A percentile compares a stretch with the other conserved stretches of the same genome.
phyloP scores from a whole-genome alignment of 805 yeast species.

The Candida khao-thaluensis region DNA sequence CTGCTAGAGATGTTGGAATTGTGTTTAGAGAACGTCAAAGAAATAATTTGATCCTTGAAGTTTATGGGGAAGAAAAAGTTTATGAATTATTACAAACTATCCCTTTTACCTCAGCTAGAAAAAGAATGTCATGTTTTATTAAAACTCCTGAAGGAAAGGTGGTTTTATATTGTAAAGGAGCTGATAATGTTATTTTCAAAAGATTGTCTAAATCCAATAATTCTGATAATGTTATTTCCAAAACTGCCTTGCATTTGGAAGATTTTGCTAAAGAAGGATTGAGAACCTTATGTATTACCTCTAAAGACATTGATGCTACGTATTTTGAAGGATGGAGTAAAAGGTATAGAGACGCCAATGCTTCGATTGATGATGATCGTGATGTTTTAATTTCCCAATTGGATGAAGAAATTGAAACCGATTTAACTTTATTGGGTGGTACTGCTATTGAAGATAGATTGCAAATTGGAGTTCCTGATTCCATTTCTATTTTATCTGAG shows the following conservation, averaged over 20 bases:
- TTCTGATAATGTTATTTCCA: slow-evolving; percentile 45
- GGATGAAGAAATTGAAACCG: slow-evolving; percentile 59
- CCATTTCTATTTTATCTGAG: slow-evolving; percentile 60
- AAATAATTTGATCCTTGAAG: slow-evolving; percentile 41
- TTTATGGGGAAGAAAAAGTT: slow-evolving; percentile 45
- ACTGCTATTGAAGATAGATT: slow-evolving; percentile 81
- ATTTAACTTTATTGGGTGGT: slow-evolving; percentile 63
- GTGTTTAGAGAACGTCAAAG: slow-evolving; percentile 56
- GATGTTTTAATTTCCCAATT: slow-evolving; percentile 55
- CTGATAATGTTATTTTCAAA: slow-evolving; percentile 65
- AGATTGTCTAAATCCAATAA: slow-evolving; percentile 32
- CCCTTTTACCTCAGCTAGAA: slow-evolving; percentile 69
- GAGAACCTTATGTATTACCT: slow-evolving; percentile 72
- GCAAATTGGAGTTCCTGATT: slow-evolving; percentile 75
- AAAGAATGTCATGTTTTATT: slow-evolving; percentile 76
- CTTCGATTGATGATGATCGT: slow-evolving; percentile 54
- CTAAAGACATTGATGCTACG: slow-evolving; percentile 44
- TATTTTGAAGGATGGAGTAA: slow-evolving; percentile 55
- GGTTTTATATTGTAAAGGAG: slow-evolving; percentile 64
- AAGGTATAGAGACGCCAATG: slow-evolving; percentile 56
- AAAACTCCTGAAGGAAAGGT: slow-evolving; percentile 41
- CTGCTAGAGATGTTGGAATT: slow-evolving; percentile 72
- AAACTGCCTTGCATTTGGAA: slow-evolving; percentile 64
- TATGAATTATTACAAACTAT: slow-evolving; percentile 55
- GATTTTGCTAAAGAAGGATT: slow-evolving; percentile 75